Evolutionary conservation across 1,284 basidiomycete genomes (phyloP).

Genomic region (Stereum hirsutum): DNA sequence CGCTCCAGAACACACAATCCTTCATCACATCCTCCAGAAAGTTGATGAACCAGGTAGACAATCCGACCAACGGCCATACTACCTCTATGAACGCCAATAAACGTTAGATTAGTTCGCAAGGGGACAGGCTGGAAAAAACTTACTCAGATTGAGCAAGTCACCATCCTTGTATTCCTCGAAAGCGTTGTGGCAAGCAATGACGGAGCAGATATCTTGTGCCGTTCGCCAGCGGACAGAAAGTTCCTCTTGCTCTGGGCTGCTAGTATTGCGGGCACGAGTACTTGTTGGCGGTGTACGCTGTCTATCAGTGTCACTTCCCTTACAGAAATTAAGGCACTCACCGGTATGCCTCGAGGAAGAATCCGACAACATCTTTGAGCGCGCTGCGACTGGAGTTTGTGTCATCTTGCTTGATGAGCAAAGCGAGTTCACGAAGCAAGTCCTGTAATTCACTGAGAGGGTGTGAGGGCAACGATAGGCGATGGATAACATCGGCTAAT

Average conservation of each 20-base stretch:
- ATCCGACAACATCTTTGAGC: conserved; percentile 9
- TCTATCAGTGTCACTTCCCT: too few species aligned
- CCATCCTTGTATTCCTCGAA: conserved; percentile 66
- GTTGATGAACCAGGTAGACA: conserved; percentile 48
- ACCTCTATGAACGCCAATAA: conserved; percentile 32
- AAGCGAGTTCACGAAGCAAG: conserved; percentile 9
- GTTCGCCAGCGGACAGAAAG: conserved; percentile 40
- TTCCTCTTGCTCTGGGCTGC: conserved; percentile 26
- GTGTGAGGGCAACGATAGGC: conserved; percentile 10
- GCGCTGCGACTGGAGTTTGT: conserved; percentile 24
- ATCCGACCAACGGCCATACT: conserved; percentile 57
- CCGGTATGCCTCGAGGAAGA: conserved; percentile 21
- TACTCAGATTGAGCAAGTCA: conserved; percentile 38
- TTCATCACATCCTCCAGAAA: conserved; percentile 58
- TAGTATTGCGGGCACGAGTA: conserved; percentile 22
- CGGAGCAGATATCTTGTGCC: conserved; percentile 54
- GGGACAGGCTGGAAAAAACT: background rate
- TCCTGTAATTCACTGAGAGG: conserved; percentile 12
- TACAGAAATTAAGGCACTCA: conserved; percentile 45
- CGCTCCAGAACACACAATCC: conserved; percentile 42
- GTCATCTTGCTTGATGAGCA: conserved; percentile 13
- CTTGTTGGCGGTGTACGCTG: too few species aligned
- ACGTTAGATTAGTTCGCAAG: background rate
- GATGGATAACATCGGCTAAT: conserved; percentile 15
- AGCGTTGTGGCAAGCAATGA: conserved; percentile 46